These are phyloP conservation scores for Ampelocalamus luodianensis DNA, from an alignment of 176 grass and related monocot genomes.

Conservation along the genomic window DNA sequence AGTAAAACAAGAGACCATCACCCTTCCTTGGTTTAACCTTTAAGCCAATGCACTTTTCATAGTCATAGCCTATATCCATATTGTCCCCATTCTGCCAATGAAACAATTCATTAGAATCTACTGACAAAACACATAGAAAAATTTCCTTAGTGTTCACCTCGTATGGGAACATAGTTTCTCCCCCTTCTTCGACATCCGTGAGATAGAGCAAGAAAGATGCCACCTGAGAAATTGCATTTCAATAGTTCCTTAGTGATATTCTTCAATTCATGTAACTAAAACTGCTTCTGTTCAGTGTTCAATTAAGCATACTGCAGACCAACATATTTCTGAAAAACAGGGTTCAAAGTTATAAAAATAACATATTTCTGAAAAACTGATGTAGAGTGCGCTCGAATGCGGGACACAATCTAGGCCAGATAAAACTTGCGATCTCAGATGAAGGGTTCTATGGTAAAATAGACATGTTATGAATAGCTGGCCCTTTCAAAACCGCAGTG, in stretches of 20 bases:
- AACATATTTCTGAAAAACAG: background rate
- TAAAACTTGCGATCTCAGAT: background rate
- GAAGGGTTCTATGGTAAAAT: conserved; percentile 17
- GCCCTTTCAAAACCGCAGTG: background rate
- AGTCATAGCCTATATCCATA: conserved; percentile 94
- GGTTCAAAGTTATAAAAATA: no score
- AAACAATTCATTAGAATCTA: conserved; percentile 32
- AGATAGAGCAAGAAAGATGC: conserved; percentile 98
- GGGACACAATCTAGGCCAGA: background rate
- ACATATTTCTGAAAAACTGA: background rate
- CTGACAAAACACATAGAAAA: background rate
- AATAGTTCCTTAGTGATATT: conserved; percentile 30
- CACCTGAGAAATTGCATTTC: conserved; percentile 57
- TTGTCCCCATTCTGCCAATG: conserved; percentile 79
- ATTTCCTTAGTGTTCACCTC: conserved; percentile 59
- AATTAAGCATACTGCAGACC: background rate
- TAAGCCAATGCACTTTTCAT: conserved; percentile 89
- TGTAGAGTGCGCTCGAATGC: background rate
- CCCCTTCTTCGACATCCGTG: conserved; percentile 92
- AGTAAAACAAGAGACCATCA: conserved; percentile 97
- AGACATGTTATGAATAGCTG: background rate
- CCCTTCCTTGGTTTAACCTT: conserved; percentile 92
- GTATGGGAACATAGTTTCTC: conserved; percentile 99
- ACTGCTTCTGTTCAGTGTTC: background rate
- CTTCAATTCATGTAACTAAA: conserved; percentile 1